Evolutionary conservation across 345 rosid genomes (phyloP).

Genomic region (Gossypium thurberi): DNA sequence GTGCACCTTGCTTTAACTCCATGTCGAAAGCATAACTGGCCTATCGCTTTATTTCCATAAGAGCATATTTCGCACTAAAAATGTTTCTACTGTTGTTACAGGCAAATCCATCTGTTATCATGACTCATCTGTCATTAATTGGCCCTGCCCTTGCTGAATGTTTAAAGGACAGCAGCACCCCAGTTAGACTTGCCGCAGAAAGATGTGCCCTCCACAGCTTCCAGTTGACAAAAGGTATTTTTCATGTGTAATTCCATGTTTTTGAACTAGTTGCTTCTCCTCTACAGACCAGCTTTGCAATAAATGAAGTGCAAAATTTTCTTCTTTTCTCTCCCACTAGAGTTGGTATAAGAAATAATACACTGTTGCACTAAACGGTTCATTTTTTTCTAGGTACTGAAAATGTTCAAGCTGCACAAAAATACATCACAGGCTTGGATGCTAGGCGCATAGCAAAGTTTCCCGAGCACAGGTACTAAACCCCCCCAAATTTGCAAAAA

Average conservation of each 20-base stretch:
- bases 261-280: neutral
- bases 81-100: constrained; percentile 23
- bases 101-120: constrained; percentile 44
- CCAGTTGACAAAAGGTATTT: constrained; percentile 69
- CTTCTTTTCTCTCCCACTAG: neutral
- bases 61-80: neutral
- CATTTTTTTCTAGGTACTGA: constrained; percentile 42
- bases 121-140: constrained; percentile 42
- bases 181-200: constrained; percentile 87
- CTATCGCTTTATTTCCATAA: neutral
- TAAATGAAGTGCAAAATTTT: neutral
- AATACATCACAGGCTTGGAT: constrained; percentile 92
- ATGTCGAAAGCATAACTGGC: too few species aligned
- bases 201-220: constrained; percentile 76
- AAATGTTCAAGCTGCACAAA: constrained; percentile 76
- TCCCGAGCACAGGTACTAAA: constrained; percentile 50
- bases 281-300: neutral
- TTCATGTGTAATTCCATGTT: neutral
- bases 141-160: constrained; percentile 84
- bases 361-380: neutral
- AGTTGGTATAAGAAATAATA: neutral
- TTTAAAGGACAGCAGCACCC: constrained; percentile 70
- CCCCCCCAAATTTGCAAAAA: neutral
- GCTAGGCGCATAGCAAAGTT: constrained; percentile 81
- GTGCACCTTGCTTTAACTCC: constrained; percentile 9